phyloP scores from a whole-genome alignment of 2,329 filamentous ascomycete genomes.

The Colletotrichum costaricense region DNA sequence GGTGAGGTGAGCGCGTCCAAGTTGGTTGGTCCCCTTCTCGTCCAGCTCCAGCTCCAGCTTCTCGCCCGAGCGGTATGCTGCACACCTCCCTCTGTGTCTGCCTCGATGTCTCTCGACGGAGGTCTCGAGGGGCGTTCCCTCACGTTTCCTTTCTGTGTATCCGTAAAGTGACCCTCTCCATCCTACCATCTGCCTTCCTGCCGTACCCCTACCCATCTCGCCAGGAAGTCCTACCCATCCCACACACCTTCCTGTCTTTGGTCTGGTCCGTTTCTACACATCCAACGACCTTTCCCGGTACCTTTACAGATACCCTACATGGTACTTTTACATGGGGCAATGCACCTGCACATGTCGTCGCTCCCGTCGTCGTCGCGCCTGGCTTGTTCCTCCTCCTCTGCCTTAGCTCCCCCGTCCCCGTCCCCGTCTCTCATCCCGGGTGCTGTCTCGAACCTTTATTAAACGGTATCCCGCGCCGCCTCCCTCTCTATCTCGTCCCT shows the following conservation, averaged over 20 bases:
- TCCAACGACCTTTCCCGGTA: not conserved
- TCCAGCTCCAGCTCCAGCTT: not conserved
- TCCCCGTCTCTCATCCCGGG: not conserved
- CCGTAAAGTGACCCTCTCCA: not conserved
- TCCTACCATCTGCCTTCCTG: not conserved
- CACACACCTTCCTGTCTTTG: not conserved
- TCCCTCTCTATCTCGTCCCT: not conserved
- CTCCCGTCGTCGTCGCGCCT: not conserved
- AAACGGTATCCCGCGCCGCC: conserved; percentile 22
- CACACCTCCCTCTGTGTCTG: not conserved
- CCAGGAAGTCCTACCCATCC: not conserved
- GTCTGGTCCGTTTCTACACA: conserved; percentile 7
- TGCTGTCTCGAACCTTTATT: conserved; percentile 27
- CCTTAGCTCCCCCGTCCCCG: not conserved
- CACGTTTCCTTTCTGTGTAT: not conserved
- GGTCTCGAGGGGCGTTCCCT: too few relatives aligned
- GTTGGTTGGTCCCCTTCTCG: conserved; percentile 20
- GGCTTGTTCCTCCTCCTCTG: not conserved
- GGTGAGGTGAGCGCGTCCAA: conserved; percentile 9
- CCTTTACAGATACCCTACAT: not conserved
- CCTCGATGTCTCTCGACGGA: too few relatives aligned
- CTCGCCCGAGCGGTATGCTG: conserved; percentile 1
- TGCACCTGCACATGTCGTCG: conserved; percentile 7
- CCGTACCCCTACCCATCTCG: conserved; percentile 4
- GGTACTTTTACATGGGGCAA: not conserved